phyloP scores from a whole-genome alignment of 805 yeast genomes.

The Cyberlindnera petersonii region DNA sequence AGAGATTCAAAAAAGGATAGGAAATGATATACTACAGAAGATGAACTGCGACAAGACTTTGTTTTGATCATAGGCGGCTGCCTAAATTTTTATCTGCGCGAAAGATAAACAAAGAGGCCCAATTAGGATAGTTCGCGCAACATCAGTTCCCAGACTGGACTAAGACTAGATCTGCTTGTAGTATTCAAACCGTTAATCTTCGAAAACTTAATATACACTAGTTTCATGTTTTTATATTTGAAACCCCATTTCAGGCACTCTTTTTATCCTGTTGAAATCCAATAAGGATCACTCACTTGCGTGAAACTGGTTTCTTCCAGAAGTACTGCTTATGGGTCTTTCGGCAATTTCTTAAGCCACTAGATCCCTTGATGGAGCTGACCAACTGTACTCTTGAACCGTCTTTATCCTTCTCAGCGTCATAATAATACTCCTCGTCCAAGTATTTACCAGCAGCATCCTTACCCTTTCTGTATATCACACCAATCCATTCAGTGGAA shows the following conservation, averaged over 20 bases:
- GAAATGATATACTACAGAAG: no score
- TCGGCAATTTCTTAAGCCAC: conserved; percentile 84
- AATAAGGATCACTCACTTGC: conserved; percentile 20
- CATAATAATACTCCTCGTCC: conserved; percentile 91
- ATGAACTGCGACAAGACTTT: background rate
- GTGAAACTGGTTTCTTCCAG: conserved; percentile 41
- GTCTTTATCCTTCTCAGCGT: conserved; percentile 78
- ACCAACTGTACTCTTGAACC: conserved; percentile 65
- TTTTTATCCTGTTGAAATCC: background rate
- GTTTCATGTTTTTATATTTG: no score
- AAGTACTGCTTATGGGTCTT: conserved; percentile 80
- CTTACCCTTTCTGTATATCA: conserved; percentile 82
- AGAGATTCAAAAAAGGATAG: no score
- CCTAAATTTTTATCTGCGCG: conserved; percentile 3
- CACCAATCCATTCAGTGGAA: conserved; percentile 67
- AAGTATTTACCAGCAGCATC: conserved; percentile 95
- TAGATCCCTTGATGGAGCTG: conserved; percentile 70
- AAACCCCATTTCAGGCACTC: no score
- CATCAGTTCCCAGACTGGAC: conserved; percentile 3
- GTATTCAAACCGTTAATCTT: background rate
- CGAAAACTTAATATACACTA: background rate
- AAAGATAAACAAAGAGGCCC: conserved; percentile 10
- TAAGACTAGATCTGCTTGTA: background rate
- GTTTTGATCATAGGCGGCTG: conserved; percentile 4
- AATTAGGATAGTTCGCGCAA: conserved; percentile 10